A percentile compares a stretch with the other conserved stretches of the same genome.
These are phyloP conservation scores for Epichloe coenophiala DNA, from an alignment of 2,329 filamentous ascomycete genomes.

Conservation along the genomic window DNA sequence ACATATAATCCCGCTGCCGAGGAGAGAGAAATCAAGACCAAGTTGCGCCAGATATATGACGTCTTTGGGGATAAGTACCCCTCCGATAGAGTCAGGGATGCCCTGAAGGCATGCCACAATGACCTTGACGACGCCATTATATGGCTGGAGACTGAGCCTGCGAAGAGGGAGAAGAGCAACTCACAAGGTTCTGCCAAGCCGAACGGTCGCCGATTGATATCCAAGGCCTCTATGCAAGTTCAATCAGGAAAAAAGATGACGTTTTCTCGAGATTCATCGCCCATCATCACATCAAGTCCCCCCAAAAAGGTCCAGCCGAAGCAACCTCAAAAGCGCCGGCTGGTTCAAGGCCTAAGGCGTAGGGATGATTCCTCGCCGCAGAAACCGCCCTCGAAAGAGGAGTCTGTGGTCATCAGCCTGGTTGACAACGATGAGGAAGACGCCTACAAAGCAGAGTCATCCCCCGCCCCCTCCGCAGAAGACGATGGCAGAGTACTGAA, in stretches of 20 bases:
- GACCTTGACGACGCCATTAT: constrained; percentile 23
- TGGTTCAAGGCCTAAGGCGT: constrained; percentile 23
- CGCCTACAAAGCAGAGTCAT: constrained; percentile 22
- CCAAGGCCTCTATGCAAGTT: constrained; percentile 16
- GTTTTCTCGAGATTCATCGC: constrained; percentile 9
- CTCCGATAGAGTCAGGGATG: constrained; percentile 18
- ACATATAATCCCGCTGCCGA: constrained; percentile 35
- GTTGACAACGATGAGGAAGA: constrained; percentile 29
- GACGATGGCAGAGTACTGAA: constrained; percentile 44
- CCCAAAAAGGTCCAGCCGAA: constrained; percentile 12
- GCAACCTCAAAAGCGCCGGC: constrained; percentile 14
- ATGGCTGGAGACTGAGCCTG: constrained; percentile 14
- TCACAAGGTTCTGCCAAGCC: constrained; percentile 8
- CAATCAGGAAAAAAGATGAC: constrained; percentile 5
- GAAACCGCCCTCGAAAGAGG: constrained; percentile 14
- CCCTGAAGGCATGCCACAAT: constrained; percentile 18
- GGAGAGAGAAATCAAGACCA: constrained; percentile 20
- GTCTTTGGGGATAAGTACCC: constrained; percentile 19
- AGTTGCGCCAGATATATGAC: constrained; percentile 23
- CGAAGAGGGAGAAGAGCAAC: background rate
- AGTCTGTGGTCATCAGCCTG: constrained; percentile 21
- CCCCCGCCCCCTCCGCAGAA: constrained; percentile 17
- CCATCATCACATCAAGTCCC: constrained; percentile 15
- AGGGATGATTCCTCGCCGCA: constrained; percentile 14
- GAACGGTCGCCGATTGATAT: constrained; percentile 16